phyloP scores from a whole-genome alignment of 2,329 filamentous ascomycete species.

The Talaromyces sp. region DNA sequence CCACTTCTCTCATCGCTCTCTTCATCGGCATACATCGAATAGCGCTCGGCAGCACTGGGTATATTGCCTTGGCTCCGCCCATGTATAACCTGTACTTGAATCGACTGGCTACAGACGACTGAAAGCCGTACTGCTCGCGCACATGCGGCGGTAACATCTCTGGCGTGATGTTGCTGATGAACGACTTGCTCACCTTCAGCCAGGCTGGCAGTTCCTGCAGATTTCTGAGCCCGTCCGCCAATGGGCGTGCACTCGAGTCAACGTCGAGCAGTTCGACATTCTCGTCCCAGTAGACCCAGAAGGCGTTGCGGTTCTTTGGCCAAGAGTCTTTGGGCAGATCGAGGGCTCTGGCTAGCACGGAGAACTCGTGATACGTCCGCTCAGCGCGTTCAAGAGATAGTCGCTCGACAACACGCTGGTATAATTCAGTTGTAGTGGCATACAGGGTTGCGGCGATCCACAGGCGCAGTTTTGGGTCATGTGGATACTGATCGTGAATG shows the following conservation, averaged over 20 bases:
- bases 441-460: conserved; percentile 32
- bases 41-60: conserved; percentile 26
- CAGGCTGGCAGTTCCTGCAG: conserved; percentile 22
- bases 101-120: conserved; percentile 20
- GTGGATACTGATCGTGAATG: conserved; percentile 12
- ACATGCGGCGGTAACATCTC: conserved; percentile 29
- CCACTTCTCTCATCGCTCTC: conserved; percentile 25
- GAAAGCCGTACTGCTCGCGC: conserved; percentile 28
- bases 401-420: conserved; percentile 30
- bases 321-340: conserved; percentile 22
- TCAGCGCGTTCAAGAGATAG: conserved; percentile 27
- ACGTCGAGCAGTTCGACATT: conserved; percentile 23
- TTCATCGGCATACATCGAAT: conserved; percentile 25
- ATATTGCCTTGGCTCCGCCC: conserved; percentile 26
- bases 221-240: conserved; percentile 23
- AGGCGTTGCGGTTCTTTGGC: conserved; percentile 25
- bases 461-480: conserved; percentile 18
- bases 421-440: conserved; percentile 30
- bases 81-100: conserved; percentile 25
- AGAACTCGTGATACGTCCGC: conserved; percentile 25
- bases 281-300: conserved; percentile 33
- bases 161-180: conserved; percentile 25
- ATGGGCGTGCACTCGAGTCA: conserved; percentile 22
- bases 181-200: conserved; percentile 24
- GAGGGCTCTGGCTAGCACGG: conserved; percentile 20